These are phyloP conservation scores for Stropharia rugosoannulata DNA, from an alignment of 768 basidiomycete genomes.

Conservation along the genomic window DNA sequence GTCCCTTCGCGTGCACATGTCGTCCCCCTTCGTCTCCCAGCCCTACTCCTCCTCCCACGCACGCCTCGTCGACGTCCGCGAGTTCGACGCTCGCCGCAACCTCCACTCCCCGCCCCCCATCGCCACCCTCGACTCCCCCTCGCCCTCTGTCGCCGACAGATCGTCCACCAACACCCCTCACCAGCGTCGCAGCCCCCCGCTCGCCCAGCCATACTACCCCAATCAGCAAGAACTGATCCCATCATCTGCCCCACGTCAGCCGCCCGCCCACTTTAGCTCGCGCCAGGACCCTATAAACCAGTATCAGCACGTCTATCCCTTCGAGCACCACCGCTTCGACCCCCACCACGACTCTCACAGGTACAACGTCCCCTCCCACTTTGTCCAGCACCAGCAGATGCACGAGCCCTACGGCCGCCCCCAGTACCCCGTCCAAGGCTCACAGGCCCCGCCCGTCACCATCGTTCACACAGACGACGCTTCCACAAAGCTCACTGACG, in stretches of 20 bases:
- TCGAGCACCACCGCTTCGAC: conserved; percentile 18
- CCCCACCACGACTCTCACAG: conserved; percentile 20
- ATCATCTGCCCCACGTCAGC: conserved; percentile 5
- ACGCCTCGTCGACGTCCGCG: conserved; percentile 14
- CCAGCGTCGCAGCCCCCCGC: conserved; percentile 19
- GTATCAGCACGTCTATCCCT: conserved; percentile 8
- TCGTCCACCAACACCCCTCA: conserved; percentile 59
- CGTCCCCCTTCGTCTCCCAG: conserved; percentile 26
- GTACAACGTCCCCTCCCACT: conserved; percentile 17
- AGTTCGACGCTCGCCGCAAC: conserved; percentile 30
- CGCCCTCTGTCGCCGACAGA: conserved; percentile 59
- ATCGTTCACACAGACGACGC: conserved; percentile 73
- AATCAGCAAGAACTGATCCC: conserved; percentile 22
- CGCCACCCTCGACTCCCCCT: conserved; percentile 51
- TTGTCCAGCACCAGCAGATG: conserved; percentile 13
- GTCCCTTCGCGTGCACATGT: conserved; percentile 20
- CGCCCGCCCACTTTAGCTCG: conserved; percentile 14
- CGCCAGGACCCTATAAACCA: conserved; percentile 12
- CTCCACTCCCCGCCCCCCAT: conserved; percentile 48
- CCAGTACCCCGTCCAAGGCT: conserved; percentile 25
- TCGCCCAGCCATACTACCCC: conserved; percentile 24
- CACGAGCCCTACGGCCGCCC: conserved; percentile 24
- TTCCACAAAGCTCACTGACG: conserved; percentile 75
- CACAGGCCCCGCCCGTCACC: conserved; percentile 27
- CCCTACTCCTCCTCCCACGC: conserved; percentile 11